phyloP scores from a whole-genome alignment of 768 basidiomycete genomes.

The Lanmaoa rubissima region DNA sequence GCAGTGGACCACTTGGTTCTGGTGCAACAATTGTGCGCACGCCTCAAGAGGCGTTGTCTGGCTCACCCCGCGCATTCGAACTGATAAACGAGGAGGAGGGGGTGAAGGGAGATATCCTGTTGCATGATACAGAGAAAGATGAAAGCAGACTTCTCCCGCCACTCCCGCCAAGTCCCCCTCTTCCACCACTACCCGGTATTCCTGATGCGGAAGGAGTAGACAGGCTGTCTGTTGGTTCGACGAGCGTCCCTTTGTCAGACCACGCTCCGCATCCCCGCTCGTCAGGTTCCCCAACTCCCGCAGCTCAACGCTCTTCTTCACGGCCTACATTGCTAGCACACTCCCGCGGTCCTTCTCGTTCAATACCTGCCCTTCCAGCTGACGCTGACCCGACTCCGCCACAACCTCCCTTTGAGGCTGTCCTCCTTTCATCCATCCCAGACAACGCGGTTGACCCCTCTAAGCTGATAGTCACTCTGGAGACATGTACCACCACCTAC shows the following conservation, averaged over 20 bases:
- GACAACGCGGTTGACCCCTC: conserved; percentile 49
- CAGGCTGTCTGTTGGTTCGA: conserved; percentile 17
- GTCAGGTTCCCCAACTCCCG: conserved; percentile 29
- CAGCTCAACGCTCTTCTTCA: conserved; percentile 38
- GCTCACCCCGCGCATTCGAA: conserved; percentile 17
- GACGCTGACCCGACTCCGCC: conserved; percentile 45
- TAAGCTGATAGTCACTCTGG: conserved; percentile 66
- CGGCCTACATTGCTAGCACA: conserved; percentile 23
- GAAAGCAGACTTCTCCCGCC: conserved; percentile 26
- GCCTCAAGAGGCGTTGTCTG: conserved; percentile 70
- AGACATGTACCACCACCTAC: conserved; percentile 67
- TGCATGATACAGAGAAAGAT: conserved; percentile 15
- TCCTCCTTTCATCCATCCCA: conserved; percentile 62
- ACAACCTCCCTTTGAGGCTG: conserved; percentile 59
- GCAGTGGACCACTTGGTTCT: conserved; percentile 56
- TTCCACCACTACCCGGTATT: conserved; percentile 49
- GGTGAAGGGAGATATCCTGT: conserved; percentile 2
- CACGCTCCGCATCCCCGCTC: conserved; percentile 30
- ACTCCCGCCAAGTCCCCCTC: conserved; percentile 43
- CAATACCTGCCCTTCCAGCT: conserved; percentile 50
- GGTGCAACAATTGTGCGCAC: conserved; percentile 78
- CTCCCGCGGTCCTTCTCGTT: conserved; percentile 38
- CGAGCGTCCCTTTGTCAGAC: conserved; percentile 25
- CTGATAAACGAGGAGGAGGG: conserved; percentile 13
- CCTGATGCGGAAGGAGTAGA: background rate